Evolutionary conservation across 148 eudicot genomes (phyloP), one percentile per base, ranked within the genome.

Genomic region (Arctostaphylos glauca): DNA sequence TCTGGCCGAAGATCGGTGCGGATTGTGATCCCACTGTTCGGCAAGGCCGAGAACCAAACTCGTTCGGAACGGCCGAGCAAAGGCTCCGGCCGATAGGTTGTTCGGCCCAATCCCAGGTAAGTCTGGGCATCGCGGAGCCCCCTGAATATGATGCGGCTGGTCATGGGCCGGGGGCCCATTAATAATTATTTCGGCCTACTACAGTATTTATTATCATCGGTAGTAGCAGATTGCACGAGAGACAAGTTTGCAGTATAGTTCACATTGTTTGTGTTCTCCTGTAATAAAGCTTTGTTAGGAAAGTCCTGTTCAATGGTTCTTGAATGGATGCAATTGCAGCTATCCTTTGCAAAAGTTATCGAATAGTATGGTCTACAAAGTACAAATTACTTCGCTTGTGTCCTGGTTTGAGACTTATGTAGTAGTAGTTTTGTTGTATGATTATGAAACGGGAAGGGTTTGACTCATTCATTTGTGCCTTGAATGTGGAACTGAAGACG

Each of bases 391-490:
- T n/a, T 62, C 67, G 76, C 23, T 16, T 0, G 14, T 62, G 56
- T 80, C 15, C 60, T 80, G 23, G 60, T 80, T 64, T 31, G 9
- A 48, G 21, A 48, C 23, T 19, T 49, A 64, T 66, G 82, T 47
- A 18, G 41, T 67, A n/a, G 23, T 77, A 43, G 13, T 16, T 68
- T 68, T 5, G 3, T 47, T 46, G 43, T 41, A 43, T 52, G 55
- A 38, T 41, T 25, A 53, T 5, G 5, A 46, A 80, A 67, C 16
- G 19, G 41, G 31, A 71, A 71, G 9, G 9, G 54, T 55, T 68
- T 9, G 21, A 43, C n/a, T 72, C 53, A 16, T 31, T 15, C 14
- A 15, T 43, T 71, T 19, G 10, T 68, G 49, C 38, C n/a, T 5
- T 10, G 12, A 54, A 52, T 41, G n/a, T 71, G 78, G 56, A 73